Percentiles rank a stretch among this genome's conserved stretches.
phyloP scores from a whole-genome alignment of 768 basidiomycete genomes.

The Kockovaella imperatae region DNA sequence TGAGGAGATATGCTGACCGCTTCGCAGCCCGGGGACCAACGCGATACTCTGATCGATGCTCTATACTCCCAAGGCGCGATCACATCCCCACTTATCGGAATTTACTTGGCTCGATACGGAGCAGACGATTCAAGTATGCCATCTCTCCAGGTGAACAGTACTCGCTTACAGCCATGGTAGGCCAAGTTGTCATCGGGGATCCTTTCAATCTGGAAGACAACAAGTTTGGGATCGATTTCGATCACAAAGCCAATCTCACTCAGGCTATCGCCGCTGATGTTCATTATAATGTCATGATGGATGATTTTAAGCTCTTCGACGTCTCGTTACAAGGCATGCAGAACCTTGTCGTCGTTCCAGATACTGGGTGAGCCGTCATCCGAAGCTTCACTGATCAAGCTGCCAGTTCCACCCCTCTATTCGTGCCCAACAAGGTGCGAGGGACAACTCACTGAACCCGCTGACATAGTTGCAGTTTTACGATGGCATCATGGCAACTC shows the following conservation, averaged over 20 bases:
- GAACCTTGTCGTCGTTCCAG: background rate
- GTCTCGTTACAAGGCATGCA: background rate
- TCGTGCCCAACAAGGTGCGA: too few relatives aligned
- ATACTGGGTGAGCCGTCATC: slow-evolving; percentile 7
- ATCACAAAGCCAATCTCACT: background rate
- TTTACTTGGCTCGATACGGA: background rate
- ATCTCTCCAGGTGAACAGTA: background rate
- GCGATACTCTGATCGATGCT: background rate
- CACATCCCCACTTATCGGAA: background rate
- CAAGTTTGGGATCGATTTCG: background rate
- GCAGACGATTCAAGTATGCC: background rate
- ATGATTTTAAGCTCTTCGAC: background rate
- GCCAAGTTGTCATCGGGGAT: background rate
- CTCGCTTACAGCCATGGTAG: background rate
- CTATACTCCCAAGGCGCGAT: background rate
- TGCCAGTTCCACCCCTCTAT: too few relatives aligned
- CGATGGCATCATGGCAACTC: too few relatives aligned
- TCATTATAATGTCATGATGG: background rate
- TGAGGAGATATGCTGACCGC: too few relatives aligned
- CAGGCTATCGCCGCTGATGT: background rate
- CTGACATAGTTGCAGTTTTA: too few relatives aligned
- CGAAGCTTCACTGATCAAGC: too few relatives aligned
- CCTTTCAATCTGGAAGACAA: background rate
- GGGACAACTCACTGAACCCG: too few relatives aligned
- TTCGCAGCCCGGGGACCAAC: too few relatives aligned